These are phyloP conservation scores for Aquilaria malaccensis DNA, from an alignment of 345 rosid species.

Conservation along the genomic window DNA sequence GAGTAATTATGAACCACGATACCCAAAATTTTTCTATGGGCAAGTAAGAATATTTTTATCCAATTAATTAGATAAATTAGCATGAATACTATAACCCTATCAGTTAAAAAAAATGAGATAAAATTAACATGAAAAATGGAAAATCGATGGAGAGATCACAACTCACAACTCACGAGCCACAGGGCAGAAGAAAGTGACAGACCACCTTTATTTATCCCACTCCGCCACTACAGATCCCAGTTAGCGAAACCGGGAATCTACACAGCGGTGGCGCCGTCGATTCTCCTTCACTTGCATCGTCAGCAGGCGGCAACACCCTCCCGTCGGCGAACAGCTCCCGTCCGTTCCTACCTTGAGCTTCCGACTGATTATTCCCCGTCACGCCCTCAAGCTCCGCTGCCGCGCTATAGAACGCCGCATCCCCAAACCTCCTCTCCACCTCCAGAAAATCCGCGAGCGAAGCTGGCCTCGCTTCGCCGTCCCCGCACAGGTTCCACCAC, in stretches of 20 bases:
- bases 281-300: constrained; percentile 17
- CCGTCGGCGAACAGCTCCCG: constrained; percentile 72
- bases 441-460: constrained; percentile 87
- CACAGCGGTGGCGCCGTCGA: constrained; percentile 45
- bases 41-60: no score
- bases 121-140: no score
- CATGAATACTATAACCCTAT: no score
- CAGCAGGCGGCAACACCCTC: constrained; percentile 72
- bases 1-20: no score
- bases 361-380: constrained; percentile 17
- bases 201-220: constrained; percentile 16
- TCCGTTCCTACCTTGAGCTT: constrained; percentile 29
- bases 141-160: no score
- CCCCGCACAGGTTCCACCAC: constrained; percentile 91
- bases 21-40: no score
- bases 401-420: constrained; percentile 40
- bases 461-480: constrained; percentile 51
- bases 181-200: neutral
- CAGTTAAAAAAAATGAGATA: no score
- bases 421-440: constrained; percentile 84
- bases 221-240: constrained; percentile 72
- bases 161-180: no score
- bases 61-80: no score
- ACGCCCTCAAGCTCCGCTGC: constrained; percentile 57
- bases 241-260: constrained; percentile 65